Conservation (phyloP, 306 rosid species). For the Citrullus colocynthis region DNA sequence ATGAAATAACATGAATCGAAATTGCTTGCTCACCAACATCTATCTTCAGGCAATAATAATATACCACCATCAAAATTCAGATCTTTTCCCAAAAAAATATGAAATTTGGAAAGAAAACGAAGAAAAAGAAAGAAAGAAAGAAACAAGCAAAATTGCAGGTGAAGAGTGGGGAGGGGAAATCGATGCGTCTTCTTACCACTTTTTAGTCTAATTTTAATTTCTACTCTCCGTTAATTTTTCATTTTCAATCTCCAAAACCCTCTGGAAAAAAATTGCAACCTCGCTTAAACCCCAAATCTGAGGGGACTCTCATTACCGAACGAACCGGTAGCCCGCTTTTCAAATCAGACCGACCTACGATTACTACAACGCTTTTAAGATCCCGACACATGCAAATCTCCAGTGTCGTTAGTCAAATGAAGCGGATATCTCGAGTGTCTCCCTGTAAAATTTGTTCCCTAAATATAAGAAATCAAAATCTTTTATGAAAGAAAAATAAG, state of each 20-base stretch:
- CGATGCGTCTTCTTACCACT: background rate
- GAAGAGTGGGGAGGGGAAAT: background rate
- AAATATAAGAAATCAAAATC: too few relatives aligned
- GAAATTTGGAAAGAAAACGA: background rate
- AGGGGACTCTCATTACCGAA: conserved; percentile 21
- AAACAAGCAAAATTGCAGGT: background rate
- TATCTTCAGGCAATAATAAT: conserved; percentile 32
- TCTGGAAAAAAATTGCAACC: conserved; percentile 22
- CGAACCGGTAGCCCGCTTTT: conserved; percentile 37
- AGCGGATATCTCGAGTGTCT: too few relatives aligned
- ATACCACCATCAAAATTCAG: conserved; percentile 18
- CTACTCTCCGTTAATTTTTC: background rate
- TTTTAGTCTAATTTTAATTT: conserved; percentile 4
- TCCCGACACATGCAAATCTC: conserved; percentile 31
- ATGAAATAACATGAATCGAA: too few relatives aligned
- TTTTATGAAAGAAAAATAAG: too few relatives aligned
- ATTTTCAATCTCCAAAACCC: conserved; percentile 38
- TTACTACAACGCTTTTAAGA: background rate
- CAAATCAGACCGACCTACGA: conserved; percentile 31
- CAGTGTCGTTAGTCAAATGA: too few relatives aligned
- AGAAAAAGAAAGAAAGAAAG: too few relatives aligned
- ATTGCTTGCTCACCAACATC: conserved; percentile 11
- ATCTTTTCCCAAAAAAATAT: conserved; percentile 11
- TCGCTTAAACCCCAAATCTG: conserved; percentile 63
- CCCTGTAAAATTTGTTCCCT: too few relatives aligned